These are phyloP conservation scores for Echeveria elegans DNA, from an alignment of 164 flowering plant genomes.

Conservation along the genomic window DNA sequence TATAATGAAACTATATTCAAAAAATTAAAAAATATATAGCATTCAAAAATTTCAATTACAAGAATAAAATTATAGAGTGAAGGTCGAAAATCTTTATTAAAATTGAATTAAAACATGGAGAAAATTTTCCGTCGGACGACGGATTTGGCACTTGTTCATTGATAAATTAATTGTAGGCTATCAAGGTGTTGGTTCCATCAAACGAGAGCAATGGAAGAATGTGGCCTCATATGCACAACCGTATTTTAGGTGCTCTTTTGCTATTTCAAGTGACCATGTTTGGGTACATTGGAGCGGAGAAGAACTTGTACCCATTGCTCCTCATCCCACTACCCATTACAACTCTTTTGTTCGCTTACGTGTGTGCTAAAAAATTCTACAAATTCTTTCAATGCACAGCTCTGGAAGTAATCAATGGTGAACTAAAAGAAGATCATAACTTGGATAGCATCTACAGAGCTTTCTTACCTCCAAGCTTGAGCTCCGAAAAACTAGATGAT, in stretches of 20 bases:
- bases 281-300: constrained; percentile 53
- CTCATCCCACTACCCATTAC: constrained; percentile 56
- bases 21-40: too few species aligned
- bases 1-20: too few species aligned
- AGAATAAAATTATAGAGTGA: too few species aligned
- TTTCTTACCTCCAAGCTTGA: constrained; percentile 66
- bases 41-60: too few species aligned
- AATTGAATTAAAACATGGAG: too few species aligned
- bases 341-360: constrained; percentile 41
- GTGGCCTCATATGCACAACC: constrained; percentile 88
- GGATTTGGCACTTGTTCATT: too few species aligned
- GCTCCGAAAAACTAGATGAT: constrained; percentile 47
- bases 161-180: constrained; percentile 39
- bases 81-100: too few species aligned
- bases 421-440: constrained; percentile 46
- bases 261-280: constrained; percentile 73
- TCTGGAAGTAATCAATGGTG: constrained; percentile 49
- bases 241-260: constrained; percentile 59
- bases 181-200: constrained; percentile 84
- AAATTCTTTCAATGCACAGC: constrained; percentile 42
- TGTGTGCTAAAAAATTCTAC: constrained; percentile 57
- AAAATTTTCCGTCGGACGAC: too few species aligned
- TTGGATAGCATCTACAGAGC: constrained; percentile 54
- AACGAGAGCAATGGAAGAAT: constrained; percentile 86
- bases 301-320: constrained; percentile 30